phyloP scores from a whole-genome alignment of 2,329 filamentous ascomycete species.

The Aspergillus cejpii region DNA sequence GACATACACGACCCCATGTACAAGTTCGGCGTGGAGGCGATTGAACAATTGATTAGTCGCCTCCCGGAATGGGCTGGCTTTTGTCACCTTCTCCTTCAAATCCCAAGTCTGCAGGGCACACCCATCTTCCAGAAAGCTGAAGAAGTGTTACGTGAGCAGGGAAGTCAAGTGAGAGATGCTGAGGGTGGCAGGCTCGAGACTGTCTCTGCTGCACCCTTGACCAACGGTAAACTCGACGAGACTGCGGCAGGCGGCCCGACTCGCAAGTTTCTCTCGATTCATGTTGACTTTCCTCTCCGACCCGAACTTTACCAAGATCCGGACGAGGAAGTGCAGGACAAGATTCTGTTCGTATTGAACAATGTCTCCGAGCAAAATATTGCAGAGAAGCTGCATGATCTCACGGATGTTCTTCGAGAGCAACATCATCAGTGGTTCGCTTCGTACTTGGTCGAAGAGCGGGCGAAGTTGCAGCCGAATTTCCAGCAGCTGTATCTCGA shows the following conservation, averaged over 20 bases:
- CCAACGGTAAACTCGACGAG: constrained; percentile 67
- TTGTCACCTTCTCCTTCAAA: constrained; percentile 75
- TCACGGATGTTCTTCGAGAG: constrained; percentile 69
- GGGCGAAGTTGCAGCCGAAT: constrained; percentile 94
- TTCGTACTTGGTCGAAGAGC: constrained; percentile 86
- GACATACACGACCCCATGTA: constrained; percentile 84
- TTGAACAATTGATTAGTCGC: constrained; percentile 77
- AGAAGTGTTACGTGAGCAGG: constrained; percentile 66
- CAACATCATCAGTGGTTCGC: constrained; percentile 96
- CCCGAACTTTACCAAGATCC: constrained; percentile 71
- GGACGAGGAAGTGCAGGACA: constrained; percentile 76
- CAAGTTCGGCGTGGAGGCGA: constrained; percentile 91
- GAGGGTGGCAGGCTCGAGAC: constrained; percentile 37
- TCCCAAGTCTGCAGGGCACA: constrained; percentile 73
- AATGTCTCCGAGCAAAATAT: constrained; percentile 90
- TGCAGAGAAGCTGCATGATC: constrained; percentile 72
- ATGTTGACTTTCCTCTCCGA: constrained; percentile 62
- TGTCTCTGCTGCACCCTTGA: constrained; percentile 40
- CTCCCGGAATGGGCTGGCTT: constrained; percentile 94
- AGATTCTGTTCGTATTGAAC: constrained; percentile 91
- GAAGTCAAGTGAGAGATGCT: constrained; percentile 52
- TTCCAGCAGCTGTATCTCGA: constrained; percentile 92
- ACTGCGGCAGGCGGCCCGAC: constrained; percentile 54
- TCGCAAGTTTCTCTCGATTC: constrained; percentile 70
- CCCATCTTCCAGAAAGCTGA: constrained; percentile 78